Conservation (phyloP, 441 rosid genomes). For the Adansonia madagascariensis region DNA sequence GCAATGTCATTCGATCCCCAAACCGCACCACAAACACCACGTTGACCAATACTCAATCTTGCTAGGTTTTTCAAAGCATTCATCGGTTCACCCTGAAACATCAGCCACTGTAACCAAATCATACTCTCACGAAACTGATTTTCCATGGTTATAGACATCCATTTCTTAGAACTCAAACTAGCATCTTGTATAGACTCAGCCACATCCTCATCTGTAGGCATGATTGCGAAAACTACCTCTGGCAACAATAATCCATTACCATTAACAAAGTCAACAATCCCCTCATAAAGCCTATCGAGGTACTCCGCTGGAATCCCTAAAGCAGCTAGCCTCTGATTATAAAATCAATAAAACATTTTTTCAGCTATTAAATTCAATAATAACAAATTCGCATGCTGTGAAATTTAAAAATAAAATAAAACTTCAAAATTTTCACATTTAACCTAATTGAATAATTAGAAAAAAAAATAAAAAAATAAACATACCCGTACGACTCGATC, state of each 20-base stretch:
- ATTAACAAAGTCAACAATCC: slow-evolving; percentile 57
- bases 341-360: slow-evolving; percentile 20
- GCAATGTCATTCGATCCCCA: slow-evolving; percentile 96
- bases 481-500: slow-evolving; percentile 54
- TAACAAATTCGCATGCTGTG: not conserved
- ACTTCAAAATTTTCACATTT: not conserved
- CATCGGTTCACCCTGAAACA: slow-evolving; percentile 77
- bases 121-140: slow-evolving; percentile 57
- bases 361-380: slow-evolving; percentile 7
- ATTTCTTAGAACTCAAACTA: slow-evolving; percentile 44
- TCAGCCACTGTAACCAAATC: slow-evolving; percentile 89
- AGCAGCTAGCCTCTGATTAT: slow-evolving; percentile 66
- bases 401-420: not conserved
- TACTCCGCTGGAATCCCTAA: slow-evolving; percentile 62
- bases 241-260: slow-evolving; percentile 46
- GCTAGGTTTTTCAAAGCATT: slow-evolving; percentile 55
- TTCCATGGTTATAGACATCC: slow-evolving; percentile 41
- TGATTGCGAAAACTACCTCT: slow-evolving; percentile 59
- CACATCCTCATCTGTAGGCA: slow-evolving; percentile 78
- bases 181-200: slow-evolving; percentile 42
- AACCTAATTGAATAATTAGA: not conserved
- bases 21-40: slow-evolving; percentile 97
- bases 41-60: slow-evolving; percentile 53
- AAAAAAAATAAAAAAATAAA: not conserved
- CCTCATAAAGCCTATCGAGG: slow-evolving; percentile 45